These are phyloP conservation scores for Acanthamoeba healyi DNA, from an alignment of 208 protist species.

Conservation along the genomic window DNA sequence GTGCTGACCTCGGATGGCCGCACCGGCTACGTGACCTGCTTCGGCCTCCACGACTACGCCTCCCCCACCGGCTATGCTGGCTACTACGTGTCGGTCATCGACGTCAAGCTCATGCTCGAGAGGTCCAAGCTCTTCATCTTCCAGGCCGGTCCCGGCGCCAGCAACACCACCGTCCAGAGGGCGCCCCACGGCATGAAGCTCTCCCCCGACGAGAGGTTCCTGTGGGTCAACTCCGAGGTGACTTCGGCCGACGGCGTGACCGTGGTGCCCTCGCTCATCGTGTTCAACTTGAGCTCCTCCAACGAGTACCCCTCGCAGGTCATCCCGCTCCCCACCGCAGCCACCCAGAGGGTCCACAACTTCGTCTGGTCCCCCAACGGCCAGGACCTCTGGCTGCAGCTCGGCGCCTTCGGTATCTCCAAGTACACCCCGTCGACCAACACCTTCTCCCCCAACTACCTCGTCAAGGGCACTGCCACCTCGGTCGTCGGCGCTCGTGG, in stretches of 20 bases:
- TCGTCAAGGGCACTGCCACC: not conserved
- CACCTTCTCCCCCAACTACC: not conserved
- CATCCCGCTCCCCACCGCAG: not conserved
- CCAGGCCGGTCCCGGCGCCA: not conserved
- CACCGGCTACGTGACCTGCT: not conserved
- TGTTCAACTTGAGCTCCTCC: not conserved
- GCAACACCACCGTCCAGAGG: not conserved
- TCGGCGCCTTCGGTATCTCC: not conserved
- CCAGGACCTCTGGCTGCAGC: too few species aligned
- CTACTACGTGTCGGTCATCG: not conserved
- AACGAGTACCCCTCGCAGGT: not conserved
- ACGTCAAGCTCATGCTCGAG: not conserved
- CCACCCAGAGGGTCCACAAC: too few species aligned
- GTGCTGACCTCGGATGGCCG: not conserved
- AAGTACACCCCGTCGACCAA: not conserved
- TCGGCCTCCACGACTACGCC: not conserved
- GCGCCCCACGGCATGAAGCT: constrained; percentile 17
- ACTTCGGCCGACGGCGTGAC: not conserved
- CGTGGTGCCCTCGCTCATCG: too few species aligned
- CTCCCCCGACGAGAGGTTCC: not conserved
- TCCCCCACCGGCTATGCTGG: not conserved
- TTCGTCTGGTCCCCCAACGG: too few species aligned
- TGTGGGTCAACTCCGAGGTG: constrained; percentile 9
- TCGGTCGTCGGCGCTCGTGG: not conserved
- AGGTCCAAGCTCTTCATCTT: not conserved